Evolutionary conservation across 2,329 filamentous ascomycete genomes (phyloP), one percentile per base, ranked within the genome.

Genomic region (Apiospora pterosperma): DNA sequence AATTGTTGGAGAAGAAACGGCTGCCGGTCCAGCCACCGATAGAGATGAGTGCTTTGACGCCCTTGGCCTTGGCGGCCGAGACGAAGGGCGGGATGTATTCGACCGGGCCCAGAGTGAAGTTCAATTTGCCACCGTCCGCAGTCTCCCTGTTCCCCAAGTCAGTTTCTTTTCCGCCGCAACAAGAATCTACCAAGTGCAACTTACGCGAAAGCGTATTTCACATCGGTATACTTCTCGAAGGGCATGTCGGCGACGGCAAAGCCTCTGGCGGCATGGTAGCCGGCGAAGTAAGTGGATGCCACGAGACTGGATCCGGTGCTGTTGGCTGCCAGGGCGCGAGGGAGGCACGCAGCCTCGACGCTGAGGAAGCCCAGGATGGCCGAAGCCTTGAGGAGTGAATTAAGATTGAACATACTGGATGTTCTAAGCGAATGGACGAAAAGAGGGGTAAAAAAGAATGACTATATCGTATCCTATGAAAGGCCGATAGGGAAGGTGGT

Each of bases 161-260:
- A 60, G 11, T 36, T 38, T 25, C 5, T 19, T 19, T 23, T 6
- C 34, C 4, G 1, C 21, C 12, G 12, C 12, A 5, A 16, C 19
- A 25, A 25, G 5, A 3, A 11, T 25, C 3, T 21, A 58, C 11
- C 3, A 19, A 16, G 36, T 16, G 8, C 8, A 6, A 28, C 58
- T 39, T 60, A 60, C 58, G 67, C 67, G 42, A 68, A 68, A 36
- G 67, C 61, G 31, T 65, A 68, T 64, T 68, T 68, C 34, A 65
- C 61, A 23, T 68, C 65, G 3, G 62, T 68, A 36, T 64, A 68
- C 60, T 65, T 68, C 14, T 64, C 62, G 67, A 67, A 69, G 4
- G 41, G 64, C 12, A 69, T 68, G 12, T 52, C 23, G 4, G 64
- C 63, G 21, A 69, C 68, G 12, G 62, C 41, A 28, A 63, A 67